Evolutionary conservation across 495 filamentous ascomycete species (phyloP).

Genomic region (Tricharina praecox): DNA sequence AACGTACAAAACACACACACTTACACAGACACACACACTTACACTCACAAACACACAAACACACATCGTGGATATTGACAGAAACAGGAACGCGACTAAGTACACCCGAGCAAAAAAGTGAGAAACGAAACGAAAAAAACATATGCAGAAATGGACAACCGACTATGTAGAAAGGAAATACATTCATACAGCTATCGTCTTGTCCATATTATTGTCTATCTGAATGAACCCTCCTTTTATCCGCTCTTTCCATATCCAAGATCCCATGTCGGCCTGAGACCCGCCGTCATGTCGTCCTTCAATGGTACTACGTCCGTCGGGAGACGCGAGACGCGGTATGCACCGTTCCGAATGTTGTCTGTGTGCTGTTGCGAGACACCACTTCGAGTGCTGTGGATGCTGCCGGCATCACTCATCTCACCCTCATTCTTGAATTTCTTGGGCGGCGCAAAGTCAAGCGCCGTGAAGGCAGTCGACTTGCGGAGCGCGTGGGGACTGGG

Average conservation of each 20-base stretch:
- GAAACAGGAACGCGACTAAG: too few relatives aligned
- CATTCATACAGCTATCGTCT: background rate
- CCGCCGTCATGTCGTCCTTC: slow-evolving; percentile 48
- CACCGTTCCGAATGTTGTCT: slow-evolving; percentile 68
- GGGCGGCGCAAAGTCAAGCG: slow-evolving; percentile 87
- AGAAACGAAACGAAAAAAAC: slow-evolving; percentile 22
- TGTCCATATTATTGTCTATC: background rate
- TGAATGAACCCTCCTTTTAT: background rate
- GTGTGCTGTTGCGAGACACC: slow-evolving; percentile 56
- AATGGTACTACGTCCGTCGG: slow-evolving; percentile 72
- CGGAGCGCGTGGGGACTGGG: slow-evolving; percentile 79
- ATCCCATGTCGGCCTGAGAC: slow-evolving; percentile 65
- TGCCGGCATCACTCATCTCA: slow-evolving; percentile 64
- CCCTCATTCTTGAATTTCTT: slow-evolving; percentile 60
- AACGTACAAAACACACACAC: too few relatives aligned
- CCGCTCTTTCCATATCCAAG: slow-evolving; percentile 4
- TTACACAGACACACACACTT: too few relatives aligned
- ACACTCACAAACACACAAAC: too few relatives aligned
- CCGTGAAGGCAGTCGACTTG: slow-evolving; percentile 79
- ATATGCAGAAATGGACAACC: slow-evolving; percentile 24
- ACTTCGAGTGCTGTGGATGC: slow-evolving; percentile 69
- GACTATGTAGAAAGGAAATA: background rate
- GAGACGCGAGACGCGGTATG: slow-evolving; percentile 75
- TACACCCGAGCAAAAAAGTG: background rate
- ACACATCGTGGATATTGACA: too few relatives aligned